Conservation (phyloP, 2,329 filamentous ascomycete species). For the Arthrobotrys pseudoclavata region DNA sequence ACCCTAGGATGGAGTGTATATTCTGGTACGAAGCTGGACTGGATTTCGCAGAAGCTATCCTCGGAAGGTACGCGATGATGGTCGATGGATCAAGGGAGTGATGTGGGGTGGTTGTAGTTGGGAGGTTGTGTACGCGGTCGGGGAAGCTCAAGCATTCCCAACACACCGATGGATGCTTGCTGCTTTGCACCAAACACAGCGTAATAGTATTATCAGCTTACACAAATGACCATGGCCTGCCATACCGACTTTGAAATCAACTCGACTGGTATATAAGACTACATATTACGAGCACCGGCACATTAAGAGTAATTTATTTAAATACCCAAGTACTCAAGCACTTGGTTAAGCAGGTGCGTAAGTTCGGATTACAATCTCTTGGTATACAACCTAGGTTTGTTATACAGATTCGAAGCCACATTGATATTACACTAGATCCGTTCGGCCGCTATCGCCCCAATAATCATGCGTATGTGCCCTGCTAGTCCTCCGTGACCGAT, state of each 20-base stretch:
- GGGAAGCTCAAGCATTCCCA: constrained; percentile 6
- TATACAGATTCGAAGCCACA: too few species aligned
- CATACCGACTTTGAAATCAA: too few species aligned
- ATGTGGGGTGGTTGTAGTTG: constrained; percentile 14
- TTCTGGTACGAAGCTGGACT: not conserved
- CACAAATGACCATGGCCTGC: too few species aligned
- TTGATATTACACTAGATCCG: not conserved
- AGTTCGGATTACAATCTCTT: too few species aligned
- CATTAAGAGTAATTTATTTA: not conserved
- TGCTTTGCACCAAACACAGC: not conserved
- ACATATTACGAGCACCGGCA: too few species aligned
- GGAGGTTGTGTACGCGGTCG: constrained; percentile 4
- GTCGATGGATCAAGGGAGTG: not conserved
- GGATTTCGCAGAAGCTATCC: not conserved
- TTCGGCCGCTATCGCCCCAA: constrained; percentile 29
- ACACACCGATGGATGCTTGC: not conserved
- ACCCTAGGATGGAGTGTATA: not conserved
- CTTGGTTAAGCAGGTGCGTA: too few species aligned
- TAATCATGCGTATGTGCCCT: constrained; percentile 36
- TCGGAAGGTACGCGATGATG: not conserved
- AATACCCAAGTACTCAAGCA: not conserved
- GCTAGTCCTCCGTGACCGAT: constrained; percentile 9
- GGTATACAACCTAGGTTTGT: too few species aligned
- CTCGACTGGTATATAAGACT: too few species aligned
- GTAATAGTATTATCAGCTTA: too few species aligned